Conservation (phyloP, 2,329 filamentous ascomycete species). For the Epichloe gansuensis region DNA sequence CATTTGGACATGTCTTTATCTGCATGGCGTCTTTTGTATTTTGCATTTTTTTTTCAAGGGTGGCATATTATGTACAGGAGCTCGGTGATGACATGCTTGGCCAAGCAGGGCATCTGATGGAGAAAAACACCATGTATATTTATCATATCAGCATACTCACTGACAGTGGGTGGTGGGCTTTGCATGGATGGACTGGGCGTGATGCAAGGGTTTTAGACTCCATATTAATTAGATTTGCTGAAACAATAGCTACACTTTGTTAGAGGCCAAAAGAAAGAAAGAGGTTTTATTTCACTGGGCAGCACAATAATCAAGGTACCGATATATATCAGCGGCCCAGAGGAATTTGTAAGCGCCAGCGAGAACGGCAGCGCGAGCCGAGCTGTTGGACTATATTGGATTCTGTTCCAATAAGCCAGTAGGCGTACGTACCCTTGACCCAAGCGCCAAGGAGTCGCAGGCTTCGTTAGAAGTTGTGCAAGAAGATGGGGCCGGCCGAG, state of each 20-base stretch:
- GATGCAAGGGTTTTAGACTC: background rate
- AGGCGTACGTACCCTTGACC: conserved; percentile 54
- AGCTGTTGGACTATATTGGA: conserved; percentile 22
- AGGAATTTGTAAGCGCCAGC: conserved; percentile 36
- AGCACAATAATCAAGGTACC: conserved; percentile 29
- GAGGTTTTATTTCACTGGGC: conserved; percentile 13
- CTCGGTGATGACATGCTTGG: background rate
- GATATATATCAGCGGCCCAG: conserved; percentile 30
- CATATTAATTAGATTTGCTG: background rate
- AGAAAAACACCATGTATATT: background rate
- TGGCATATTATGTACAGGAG: background rate
- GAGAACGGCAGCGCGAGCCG: conserved; percentile 28
- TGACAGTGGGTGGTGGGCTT: background rate
- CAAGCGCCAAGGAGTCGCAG: conserved; percentile 42
- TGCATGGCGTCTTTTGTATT: background rate
- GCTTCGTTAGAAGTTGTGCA: conserved; percentile 60
- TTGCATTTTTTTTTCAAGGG: background rate
- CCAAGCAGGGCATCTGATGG: background rate
- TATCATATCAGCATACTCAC: background rate
- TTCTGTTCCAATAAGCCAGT: conserved; percentile 43
- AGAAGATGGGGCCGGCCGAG: conserved; percentile 51
- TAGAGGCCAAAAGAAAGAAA: too few relatives aligned
- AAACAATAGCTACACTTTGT: too few relatives aligned
- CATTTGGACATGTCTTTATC: background rate
- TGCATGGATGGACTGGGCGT: background rate